Base-by-base conservation (phyloP, 208 protist species). In the Wallacemonas sp. region DNA sequence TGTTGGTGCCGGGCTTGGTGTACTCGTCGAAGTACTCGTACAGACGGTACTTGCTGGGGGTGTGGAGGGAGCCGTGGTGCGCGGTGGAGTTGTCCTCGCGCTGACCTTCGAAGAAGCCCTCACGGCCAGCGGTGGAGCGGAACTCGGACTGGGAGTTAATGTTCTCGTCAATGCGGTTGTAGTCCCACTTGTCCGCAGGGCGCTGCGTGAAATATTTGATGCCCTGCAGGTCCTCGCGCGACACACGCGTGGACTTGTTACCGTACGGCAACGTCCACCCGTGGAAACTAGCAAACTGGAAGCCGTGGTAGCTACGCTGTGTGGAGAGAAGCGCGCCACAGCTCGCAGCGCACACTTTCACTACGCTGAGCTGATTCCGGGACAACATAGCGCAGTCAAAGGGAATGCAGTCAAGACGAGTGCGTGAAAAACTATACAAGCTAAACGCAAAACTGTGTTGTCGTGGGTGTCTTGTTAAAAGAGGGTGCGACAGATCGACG, bases 11-110 rank as follows among this genome's bases (percentile, higher is more conserved):
- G 27, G 90, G 90, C 67, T 91, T 86, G 56, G 84, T 93, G 69
- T 95, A 95, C 72, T 92, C 86, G 62, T 95, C 90, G 73, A 95
- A 95, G 75, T 95, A 84, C 59, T 95, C 86, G 74, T 95, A 89
- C 34, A 95, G 63, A 33, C 86, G 86, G 67, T 95, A 93, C 34
- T 93, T 78, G 65, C 71, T 74, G 8, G 90, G 90, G 15, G 84
- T 91, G 73, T 95, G 86, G 31, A 91, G 65, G 34, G 78, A 81
- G 11, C 81, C 90, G 67, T 88, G 77, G 17, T 82, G 42, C 12
- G 63, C 80, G 0, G 82, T 89, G 14, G 79, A 84, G 70, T 90
- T 90, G 55, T 95, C 90, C 74, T 91, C 82, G 45, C 90, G 81
- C 65, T 76, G 70, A 26, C 90, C 90, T 54, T 92, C 70, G 36